Evolutionary conservation across 768 basidiomycete genomes (phyloP), one percentile per base, ranked within the genome.

Genomic region (Galerina marginata): DNA sequence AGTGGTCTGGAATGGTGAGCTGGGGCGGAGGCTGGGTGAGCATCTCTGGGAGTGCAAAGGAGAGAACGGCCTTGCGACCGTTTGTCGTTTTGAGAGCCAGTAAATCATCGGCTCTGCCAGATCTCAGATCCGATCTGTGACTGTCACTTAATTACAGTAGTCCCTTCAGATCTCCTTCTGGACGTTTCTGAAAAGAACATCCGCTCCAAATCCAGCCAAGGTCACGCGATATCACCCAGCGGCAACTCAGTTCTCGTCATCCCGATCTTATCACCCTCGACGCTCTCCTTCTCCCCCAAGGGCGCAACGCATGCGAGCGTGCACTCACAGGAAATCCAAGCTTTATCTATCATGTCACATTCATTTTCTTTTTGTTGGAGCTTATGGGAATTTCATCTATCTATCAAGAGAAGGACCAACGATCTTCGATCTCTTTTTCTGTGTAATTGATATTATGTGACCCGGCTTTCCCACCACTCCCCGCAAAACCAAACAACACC

Each of bases 81-180:
- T 39, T 55, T 33, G 48, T 49, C 51, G 51, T 57, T 58, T 54
- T 37, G 59, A 63, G 59, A 54, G 40, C 36, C 56, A 58, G 65
- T 50, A 67, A 61, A 62, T 60, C 62, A 60, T 65, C 51, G 39
- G 37, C 42, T 39, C 33, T 56, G 46, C 42, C 56, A 45, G 64
- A 70, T 70, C 69, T 63, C 59, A 70, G 69, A 70, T 70, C 69
- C 51, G n/a, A 16, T 51, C 58, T 70, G 64, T 67, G 44, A 29
- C 37, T 53, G 64, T 67, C 64, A 62, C 67, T 70, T 68, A 67
- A 66, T 67, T 65, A 63, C 65, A 44, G 53, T 58, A 47, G 58
- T 56, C 63, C 66, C 64, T 61, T 58, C 48, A 56, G 38, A 58
- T 61, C 54, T 45, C 33, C 54, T 55, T 55, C 54, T 55, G 43